Base-by-base conservation (phyloP, 2,329 filamentous ascomycete species). In the Leptographium procerum region DNA sequence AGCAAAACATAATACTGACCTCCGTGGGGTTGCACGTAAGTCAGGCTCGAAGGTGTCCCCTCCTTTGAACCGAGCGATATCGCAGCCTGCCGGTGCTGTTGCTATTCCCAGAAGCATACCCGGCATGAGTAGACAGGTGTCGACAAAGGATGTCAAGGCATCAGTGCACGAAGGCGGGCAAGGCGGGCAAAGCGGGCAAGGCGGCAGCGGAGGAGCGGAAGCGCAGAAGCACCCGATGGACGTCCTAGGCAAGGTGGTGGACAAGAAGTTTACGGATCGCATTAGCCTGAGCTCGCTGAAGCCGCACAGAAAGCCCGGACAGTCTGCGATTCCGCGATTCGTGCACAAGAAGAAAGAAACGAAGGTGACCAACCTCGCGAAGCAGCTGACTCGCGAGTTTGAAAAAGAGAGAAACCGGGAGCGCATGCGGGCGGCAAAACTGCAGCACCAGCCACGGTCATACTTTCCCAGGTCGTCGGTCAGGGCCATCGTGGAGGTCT, bases 401-500 rank as follows among this genome's bases (percentile, higher is more conserved):
- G 91, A 96, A 68, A 95, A 92, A 66, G 92, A 99, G 72, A 83
- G 94, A 51, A 82, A 95, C 64, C 86, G 88, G 54, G 92, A 97
- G 69, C 84, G 89, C 63, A 87, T 86, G 66, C 87, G 91, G 69
- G 79, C 89, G 60, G 88, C 89, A 52, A 90, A 86, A 67, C 85
- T 87, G 68, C 76, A 79, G 50, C 76, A 79, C 50, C 78, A 82
- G 69, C 89, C 89, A 16, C 83, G 91, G 61, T 89, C 90, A 1
- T 92, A 92, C 69, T 72, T 84, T 26, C 92, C 94, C 24, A 83
- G 94, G 63, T 89, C 91, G 47, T 91, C 90, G 22, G 95, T 92
- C n/a, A 94, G 91, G 66, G 91, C 94, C 8, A 92, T 95, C 61
- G 91, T 99, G 19, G 89, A 97, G 70, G 91, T 99, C 10, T 99